Evolutionary conservation across 2,329 filamentous ascomycete species (phyloP).

Genomic region (Graphiopsis chlorocephala): DNA sequence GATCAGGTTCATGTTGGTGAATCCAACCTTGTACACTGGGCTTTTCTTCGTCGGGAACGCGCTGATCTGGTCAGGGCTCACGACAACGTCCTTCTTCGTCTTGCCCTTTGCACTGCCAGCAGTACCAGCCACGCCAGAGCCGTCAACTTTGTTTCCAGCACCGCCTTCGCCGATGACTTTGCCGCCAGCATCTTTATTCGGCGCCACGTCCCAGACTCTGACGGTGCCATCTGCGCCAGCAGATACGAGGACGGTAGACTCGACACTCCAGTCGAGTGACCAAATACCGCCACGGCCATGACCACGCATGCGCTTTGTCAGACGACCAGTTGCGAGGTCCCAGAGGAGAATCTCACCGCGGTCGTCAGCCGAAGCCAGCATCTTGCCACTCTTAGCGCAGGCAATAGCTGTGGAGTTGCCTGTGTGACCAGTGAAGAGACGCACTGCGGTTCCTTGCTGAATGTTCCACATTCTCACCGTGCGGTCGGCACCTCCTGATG

Average conservation of each 20-base stretch:
- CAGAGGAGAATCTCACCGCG: conserved; percentile 89
- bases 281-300: conserved; percentile 93
- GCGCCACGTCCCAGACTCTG: conserved; percentile 86
- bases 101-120: conserved; percentile 51
- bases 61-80: conserved; percentile 89
- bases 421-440: conserved; percentile 87
- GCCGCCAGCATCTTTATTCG: conserved; percentile 42
- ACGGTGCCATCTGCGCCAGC: conserved; percentile 91
- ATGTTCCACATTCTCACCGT: conserved; percentile 97
- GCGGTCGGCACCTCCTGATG: conserved; percentile 72
- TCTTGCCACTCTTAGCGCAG: conserved; percentile 82
- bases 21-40: conserved; percentile 87
- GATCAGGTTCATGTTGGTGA: conserved; percentile 92
- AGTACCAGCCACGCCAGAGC: conserved; percentile 34
- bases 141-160: conserved; percentile 51
- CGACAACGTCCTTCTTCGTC: conserved; percentile 83
- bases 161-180: conserved; percentile 51
- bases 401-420: conserved; percentile 82
- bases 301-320: conserved; percentile 88
- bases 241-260: conserved; percentile 85
- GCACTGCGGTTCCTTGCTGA: conserved; percentile 79
- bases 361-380: conserved; percentile 86
- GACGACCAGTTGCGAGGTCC: conserved; percentile 82
- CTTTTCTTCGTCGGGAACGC: conserved; percentile 96
- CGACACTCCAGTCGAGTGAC: conserved; percentile 88